phyloP scores from a whole-genome alignment of 208 protist species.

The Balamuthia mandrillaris region DNA sequence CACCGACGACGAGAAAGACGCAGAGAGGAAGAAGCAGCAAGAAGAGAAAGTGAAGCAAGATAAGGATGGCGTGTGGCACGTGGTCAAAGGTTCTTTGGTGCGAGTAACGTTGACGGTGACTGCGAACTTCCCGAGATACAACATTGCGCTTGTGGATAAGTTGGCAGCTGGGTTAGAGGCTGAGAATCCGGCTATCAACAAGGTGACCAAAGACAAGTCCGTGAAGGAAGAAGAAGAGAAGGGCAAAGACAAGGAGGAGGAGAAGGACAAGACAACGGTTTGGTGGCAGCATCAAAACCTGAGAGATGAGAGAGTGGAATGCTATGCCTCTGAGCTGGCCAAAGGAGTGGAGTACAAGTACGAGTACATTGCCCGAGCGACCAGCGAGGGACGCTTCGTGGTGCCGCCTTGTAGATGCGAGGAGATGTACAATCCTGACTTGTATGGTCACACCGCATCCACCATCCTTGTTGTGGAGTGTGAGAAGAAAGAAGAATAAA shows the following conservation, averaged over 20 bases:
- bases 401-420: constrained; percentile 9
- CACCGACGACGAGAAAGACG: too few relatives aligned
- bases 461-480: not conserved
- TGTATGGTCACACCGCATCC: constrained; percentile 4
- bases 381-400: constrained; percentile 18
- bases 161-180: constrained; percentile 17
- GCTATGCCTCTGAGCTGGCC: not conserved
- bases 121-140: constrained; percentile 16
- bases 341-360: not conserved
- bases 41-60: not conserved
- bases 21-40: too few relatives aligned
- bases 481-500: not conserved
- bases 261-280: not conserved
- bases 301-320: constrained; percentile 31
- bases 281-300: constrained; percentile 15
- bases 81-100: not conserved
- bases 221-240: not conserved
- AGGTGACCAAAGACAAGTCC: too few relatives aligned
- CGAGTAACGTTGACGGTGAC: not conserved
- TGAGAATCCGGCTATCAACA: constrained; percentile 21
- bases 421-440: constrained; percentile 23
- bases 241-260: not conserved
- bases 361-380: constrained; percentile 33
- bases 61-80: not conserved
- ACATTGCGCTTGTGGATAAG: constrained; percentile 37